Percentiles rank a stretch among this genome's conserved stretches.
phyloP scores from a whole-genome alignment of 2,329 filamentous ascomycete genomes.

The Pleoardoris graminearum region DNA sequence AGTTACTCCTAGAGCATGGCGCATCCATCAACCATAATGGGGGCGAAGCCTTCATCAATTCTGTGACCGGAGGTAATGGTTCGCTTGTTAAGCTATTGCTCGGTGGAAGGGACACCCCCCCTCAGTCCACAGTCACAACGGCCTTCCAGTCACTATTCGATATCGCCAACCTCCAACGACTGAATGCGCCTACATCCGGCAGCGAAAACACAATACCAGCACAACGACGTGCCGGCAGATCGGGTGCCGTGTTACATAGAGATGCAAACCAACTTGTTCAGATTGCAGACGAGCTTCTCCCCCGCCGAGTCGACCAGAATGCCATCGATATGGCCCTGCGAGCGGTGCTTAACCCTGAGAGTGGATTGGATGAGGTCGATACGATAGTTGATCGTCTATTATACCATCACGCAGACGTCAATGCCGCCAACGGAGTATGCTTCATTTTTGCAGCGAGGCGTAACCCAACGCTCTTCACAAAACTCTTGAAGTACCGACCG shows the following conservation, averaged over 20 bases:
- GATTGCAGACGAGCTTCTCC: conserved; percentile 32
- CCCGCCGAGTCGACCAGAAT: conserved; percentile 31
- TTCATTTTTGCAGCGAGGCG: conserved; percentile 37
- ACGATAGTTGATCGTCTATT: conserved; percentile 30
- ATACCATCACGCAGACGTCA: conserved; percentile 34
- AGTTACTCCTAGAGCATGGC: conserved; percentile 36
- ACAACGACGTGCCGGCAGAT: no score
- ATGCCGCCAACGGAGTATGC: conserved; percentile 33
- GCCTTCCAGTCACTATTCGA: conserved; percentile 34
- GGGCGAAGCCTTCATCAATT: conserved; percentile 59
- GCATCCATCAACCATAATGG: conserved; percentile 54
- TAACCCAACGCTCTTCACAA: conserved; percentile 26
- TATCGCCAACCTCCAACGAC: neutral
- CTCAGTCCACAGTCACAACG: conserved; percentile 29
- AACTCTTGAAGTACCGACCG: conserved; percentile 49
- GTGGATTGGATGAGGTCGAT: conserved; percentile 13
- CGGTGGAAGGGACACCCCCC: conserved; percentile 36
- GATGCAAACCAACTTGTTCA: conserved; percentile 1
- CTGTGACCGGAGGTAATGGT: conserved; percentile 57
- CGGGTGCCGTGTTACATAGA: no score
- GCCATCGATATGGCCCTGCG: conserved; percentile 19
- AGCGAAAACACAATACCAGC: neutral
- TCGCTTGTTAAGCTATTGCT: conserved; percentile 58
- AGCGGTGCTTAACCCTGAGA: conserved; percentile 21
- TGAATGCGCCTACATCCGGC: neutral